Evolutionary conservation across 176 grass and related monocot species (phyloP).

Genomic region (Hordeum marinum): DNA sequence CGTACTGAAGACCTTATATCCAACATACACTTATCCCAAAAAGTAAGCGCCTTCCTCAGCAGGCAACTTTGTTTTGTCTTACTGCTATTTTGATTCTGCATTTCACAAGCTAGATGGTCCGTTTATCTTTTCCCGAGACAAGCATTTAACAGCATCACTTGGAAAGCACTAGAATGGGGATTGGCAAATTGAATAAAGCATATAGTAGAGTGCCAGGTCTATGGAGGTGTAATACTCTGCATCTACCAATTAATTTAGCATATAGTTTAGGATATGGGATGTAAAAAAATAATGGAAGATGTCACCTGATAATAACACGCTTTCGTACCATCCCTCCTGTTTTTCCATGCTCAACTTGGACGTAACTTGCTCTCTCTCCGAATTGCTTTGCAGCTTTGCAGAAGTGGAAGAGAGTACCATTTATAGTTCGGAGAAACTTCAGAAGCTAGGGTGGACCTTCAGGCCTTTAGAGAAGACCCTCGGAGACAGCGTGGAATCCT

Average conservation of each 20-base stretch:
- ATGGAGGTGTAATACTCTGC: neutral
- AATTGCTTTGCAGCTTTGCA: conserved; percentile 24
- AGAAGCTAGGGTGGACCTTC: conserved; percentile 41
- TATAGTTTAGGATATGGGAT: neutral
- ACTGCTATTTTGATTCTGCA: neutral
- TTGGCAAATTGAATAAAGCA: neutral
- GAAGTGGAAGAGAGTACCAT: conserved; percentile 8
- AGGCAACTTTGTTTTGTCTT: neutral
- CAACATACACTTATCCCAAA: conserved; percentile 30
- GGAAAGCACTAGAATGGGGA: neutral
- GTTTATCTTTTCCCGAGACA: neutral
- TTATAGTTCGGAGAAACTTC: conserved; percentile 28
- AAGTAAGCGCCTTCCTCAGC: conserved; percentile 28
- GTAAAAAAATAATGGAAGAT: neutral
- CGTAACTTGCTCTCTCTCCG: neutral
- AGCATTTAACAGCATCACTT: neutral
- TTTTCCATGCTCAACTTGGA: neutral
- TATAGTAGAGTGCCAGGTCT: neutral
- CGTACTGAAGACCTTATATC: conserved; percentile 35
- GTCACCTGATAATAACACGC: neutral
- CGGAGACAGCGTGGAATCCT: conserved; percentile 41
- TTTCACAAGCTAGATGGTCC: neutral
- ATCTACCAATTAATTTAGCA: neutral
- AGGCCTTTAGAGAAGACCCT: conserved; percentile 35
- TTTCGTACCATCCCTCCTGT: neutral